A percentile compares a stretch with the other conserved stretches of the same genome.
These are phyloP conservation scores for Paecilomyces niveus DNA, from an alignment of 2,329 filamentous ascomycete species.

Conservation along the genomic window DNA sequence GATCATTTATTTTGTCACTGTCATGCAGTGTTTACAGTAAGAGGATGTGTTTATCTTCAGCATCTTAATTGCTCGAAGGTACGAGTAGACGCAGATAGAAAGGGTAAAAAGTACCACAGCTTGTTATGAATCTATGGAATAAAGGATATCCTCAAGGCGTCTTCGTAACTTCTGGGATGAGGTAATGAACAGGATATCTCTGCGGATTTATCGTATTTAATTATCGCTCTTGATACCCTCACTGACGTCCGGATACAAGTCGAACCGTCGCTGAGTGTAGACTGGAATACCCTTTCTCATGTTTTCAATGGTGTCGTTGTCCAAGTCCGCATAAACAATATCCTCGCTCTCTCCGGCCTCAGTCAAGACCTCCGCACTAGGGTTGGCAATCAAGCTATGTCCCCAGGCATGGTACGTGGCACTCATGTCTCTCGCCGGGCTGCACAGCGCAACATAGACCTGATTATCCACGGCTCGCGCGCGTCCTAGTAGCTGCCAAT, in stretches of 20 bases:
- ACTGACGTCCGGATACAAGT: slow-evolving; percentile 90
- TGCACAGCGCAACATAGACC: slow-evolving; percentile 87
- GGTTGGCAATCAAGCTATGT: slow-evolving; percentile 81
- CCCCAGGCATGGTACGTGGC: slow-evolving; percentile 86
- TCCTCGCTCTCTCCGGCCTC: slow-evolving; percentile 74
- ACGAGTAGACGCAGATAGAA: no score
- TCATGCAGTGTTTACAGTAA: background rate
- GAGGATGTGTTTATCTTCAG: no score
- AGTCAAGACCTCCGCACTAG: slow-evolving; percentile 72
- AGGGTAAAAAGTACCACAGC: no score
- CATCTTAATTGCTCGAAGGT: no score
- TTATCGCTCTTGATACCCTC: slow-evolving; percentile 45
- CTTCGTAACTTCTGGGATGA: background rate
- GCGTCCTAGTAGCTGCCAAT: slow-evolving; percentile 79
- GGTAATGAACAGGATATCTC: background rate
- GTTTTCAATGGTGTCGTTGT: slow-evolving; percentile 61
- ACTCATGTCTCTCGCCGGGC: slow-evolving; percentile 70
- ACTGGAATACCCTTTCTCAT: slow-evolving; percentile 78
- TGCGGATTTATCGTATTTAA: slow-evolving; percentile 5
- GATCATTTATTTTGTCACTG: no score
- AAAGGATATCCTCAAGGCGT: slow-evolving; percentile 3
- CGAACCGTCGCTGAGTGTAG: slow-evolving; percentile 77
- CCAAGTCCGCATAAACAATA: slow-evolving; percentile 66
- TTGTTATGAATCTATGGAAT: background rate
- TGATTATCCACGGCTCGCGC: slow-evolving; percentile 90